Percentiles rank a stretch among this genome's conserved stretches.
These are phyloP conservation scores for Trichoderma semiorbis DNA, from an alignment of 2,329 filamentous ascomycete genomes.

Conservation along the genomic window DNA sequence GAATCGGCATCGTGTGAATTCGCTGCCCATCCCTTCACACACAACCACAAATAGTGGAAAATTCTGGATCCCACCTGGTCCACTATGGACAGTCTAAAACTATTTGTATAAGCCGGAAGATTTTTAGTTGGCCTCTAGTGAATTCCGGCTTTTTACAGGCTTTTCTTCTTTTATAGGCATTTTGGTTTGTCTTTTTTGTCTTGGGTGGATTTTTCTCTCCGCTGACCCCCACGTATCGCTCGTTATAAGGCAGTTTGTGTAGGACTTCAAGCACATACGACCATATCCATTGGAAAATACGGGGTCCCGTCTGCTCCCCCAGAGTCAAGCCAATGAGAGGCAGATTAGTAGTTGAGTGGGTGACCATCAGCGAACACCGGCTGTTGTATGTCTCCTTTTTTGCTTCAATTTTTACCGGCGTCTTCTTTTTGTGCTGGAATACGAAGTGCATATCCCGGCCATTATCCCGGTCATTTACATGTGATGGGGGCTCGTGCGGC, in stretches of 20 bases:
- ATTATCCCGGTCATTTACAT: background rate
- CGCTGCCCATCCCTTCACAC: background rate
- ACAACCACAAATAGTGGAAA: background rate
- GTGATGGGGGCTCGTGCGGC: background rate
- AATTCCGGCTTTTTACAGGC: background rate
- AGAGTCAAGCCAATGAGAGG: background rate
- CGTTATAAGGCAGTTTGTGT: background rate
- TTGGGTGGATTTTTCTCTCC: background rate
- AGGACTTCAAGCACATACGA: background rate
- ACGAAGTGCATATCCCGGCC: background rate
- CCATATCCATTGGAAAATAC: conserved; percentile 6
- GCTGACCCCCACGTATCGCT: background rate
- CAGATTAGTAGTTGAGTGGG: too few species aligned
- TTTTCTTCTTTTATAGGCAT: background rate
- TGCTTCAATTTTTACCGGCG: background rate
- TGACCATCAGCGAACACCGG: too few species aligned
- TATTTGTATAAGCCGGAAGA: background rate
- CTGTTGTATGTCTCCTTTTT: background rate
- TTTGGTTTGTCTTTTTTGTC: background rate
- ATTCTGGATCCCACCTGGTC: background rate
- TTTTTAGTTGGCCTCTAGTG: background rate
- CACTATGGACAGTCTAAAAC: background rate
- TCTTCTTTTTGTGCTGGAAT: background rate
- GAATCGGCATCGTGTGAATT: background rate
- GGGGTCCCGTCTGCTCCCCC: background rate